phyloP scores from a whole-genome alignment of 2,329 filamentous ascomycete genomes.

The Orbilia javanica region DNA sequence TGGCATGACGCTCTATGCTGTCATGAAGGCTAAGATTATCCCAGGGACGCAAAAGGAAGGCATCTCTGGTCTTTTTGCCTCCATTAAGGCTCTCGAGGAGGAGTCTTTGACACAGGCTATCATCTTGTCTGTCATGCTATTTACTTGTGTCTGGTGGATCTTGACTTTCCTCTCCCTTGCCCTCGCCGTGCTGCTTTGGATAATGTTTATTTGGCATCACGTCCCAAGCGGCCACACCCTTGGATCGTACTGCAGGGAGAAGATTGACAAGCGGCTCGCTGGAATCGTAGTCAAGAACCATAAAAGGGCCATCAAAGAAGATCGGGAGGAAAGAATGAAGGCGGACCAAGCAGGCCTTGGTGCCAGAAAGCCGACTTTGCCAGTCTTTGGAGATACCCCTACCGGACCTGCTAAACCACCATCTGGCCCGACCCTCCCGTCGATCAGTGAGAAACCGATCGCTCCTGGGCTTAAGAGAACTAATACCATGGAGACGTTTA shows the following conservation, averaged over 20 bases:
- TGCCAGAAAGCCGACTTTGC: slow-evolving; percentile 48
- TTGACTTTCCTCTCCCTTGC: slow-evolving; percentile 81
- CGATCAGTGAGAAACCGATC: slow-evolving; percentile 39
- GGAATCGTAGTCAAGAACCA: slow-evolving; percentile 88
- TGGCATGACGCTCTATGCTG: slow-evolving; percentile 85
- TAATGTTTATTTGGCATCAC: slow-evolving; percentile 92
- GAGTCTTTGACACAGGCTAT: slow-evolving; percentile 79
- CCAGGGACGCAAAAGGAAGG: slow-evolving; percentile 70
- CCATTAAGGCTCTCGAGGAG: slow-evolving; percentile 73
- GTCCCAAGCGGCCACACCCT: slow-evolving; percentile 85
- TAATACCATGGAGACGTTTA: slow-evolving; percentile 54
- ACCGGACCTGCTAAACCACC: slow-evolving; percentile 16
- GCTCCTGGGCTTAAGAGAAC: slow-evolving; percentile 49
- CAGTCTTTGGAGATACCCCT: slow-evolving; percentile 20
- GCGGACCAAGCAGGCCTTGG: slow-evolving; percentile 43
- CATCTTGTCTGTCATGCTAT: slow-evolving; percentile 82
- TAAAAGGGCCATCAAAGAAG: slow-evolving; percentile 86
- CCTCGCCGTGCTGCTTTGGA: slow-evolving; percentile 81
- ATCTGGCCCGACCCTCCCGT: slow-evolving; percentile 36
- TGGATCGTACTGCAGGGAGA: slow-evolving; percentile 87
- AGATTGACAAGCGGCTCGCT: slow-evolving; percentile 86
- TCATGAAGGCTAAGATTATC: slow-evolving; percentile 81
- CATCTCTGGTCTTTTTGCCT: slow-evolving; percentile 55
- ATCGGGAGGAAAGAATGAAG: slow-evolving; percentile 64
- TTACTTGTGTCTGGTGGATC: slow-evolving; percentile 87